Percentiles rank a stretch among this genome's conserved stretches.
These are phyloP conservation scores for Omphalotus guepiniiformis DNA, from an alignment of 768 basidiomycete genomes.

Conservation along the genomic window DNA sequence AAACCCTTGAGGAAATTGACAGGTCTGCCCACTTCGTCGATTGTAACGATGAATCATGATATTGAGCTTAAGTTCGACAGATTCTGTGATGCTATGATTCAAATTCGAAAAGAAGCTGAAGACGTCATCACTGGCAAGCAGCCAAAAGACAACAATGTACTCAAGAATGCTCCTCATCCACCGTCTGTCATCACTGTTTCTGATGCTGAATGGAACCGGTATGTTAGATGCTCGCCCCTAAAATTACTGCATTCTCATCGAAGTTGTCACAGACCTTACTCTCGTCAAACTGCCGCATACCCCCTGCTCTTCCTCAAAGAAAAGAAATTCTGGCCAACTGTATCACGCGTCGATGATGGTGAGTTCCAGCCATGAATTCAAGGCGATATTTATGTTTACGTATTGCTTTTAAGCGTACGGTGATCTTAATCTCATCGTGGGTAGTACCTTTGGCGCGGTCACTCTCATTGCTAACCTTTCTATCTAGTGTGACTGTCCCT, in stretches of 20 bases:
- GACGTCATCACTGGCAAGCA: slow-evolving; percentile 85
- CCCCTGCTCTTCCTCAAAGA: slow-evolving; percentile 78
- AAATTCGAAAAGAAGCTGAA: slow-evolving; percentile 88
- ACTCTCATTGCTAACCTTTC: slow-evolving; percentile 11
- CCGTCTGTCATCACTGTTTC: slow-evolving; percentile 66
- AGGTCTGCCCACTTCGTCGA: slow-evolving; percentile 35
- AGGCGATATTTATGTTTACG: background rate
- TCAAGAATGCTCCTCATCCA: slow-evolving; percentile 94
- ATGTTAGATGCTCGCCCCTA: slow-evolving; percentile 15
- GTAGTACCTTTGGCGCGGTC: slow-evolving; percentile 26
- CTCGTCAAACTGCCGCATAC: slow-evolving; percentile 87
- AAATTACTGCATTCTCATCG: background rate
- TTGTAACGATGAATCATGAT: background rate
- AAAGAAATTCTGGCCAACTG: slow-evolving; percentile 96
- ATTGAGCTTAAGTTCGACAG: slow-evolving; percentile 30
- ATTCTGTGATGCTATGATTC: slow-evolving; percentile 98
- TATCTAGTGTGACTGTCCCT: slow-evolving; percentile 75
- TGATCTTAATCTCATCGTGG: slow-evolving; percentile 84
- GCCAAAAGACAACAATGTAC: slow-evolving; percentile 84
- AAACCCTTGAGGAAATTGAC: slow-evolving; percentile 90
- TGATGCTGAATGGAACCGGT: slow-evolving; percentile 86
- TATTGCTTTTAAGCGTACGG: slow-evolving; percentile 64
- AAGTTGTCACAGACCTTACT: slow-evolving; percentile 63
- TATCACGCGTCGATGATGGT: slow-evolving; percentile 93
- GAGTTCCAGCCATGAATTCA: slow-evolving; percentile 27